A percentile compares a stretch with the other conserved stretches of the same genome.
These are phyloP conservation scores for Salvia sclarea DNA, from an alignment of 305 asterid genomes.

Conservation along the genomic window DNA sequence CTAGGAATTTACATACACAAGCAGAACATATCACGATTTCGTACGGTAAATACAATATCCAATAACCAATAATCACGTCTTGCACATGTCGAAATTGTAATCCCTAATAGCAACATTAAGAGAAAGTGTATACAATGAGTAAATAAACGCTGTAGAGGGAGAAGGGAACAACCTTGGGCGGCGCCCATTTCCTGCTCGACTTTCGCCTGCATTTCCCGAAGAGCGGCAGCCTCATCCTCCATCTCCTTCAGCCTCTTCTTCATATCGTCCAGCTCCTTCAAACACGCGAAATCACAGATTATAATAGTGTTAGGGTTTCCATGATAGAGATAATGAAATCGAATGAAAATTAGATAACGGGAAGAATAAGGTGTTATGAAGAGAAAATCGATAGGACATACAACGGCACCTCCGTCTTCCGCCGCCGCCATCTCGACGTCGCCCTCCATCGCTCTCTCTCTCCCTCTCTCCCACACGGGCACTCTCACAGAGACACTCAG, in stretches of 20 bases:
- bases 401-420: constrained; percentile 45
- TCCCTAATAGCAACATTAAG: neutral
- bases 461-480: neutral
- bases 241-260: constrained; percentile 73
- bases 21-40: neutral
- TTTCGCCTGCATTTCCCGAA: constrained; percentile 83
- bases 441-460: constrained; percentile 44
- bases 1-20: neutral
- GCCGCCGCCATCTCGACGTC: constrained; percentile 60
- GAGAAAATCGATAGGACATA: constrained; percentile 10
- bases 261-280: constrained; percentile 67
- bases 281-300: constrained; percentile 10
- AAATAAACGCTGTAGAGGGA: neutral
- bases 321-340: neutral
- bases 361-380: neutral
- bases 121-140: neutral
- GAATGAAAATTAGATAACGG: neutral
- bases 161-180: constrained; percentile 54
- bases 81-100: neutral
- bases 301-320: constrained; percentile 43
- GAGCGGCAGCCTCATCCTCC: constrained; percentile 79
- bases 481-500: neutral
- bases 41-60: constrained; percentile 7
- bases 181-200: constrained; percentile 74
- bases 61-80: constrained; percentile 1